Evolutionary conservation across 2,329 filamentous ascomycete species (phyloP), one percentile per base, ranked within the genome.

Genomic region (Talaromyces sp.): DNA sequence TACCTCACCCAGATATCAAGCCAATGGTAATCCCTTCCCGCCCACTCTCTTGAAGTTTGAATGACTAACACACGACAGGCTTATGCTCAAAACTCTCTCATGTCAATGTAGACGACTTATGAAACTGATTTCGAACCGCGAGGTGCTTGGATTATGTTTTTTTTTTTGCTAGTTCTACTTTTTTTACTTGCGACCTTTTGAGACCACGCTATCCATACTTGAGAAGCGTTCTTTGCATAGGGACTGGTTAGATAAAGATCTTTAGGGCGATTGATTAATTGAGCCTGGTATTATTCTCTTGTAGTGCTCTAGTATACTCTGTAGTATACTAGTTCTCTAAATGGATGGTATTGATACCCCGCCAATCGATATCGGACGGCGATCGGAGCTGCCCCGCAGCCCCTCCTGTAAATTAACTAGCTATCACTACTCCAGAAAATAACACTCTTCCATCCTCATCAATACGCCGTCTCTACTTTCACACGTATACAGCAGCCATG

Each of bases 1-100:
- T 99, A 59, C 93, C 93, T 65, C 95, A 99, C 81, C 95, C 95
- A 12, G 86, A 96, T 71, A 95, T 99, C 75, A 92, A 90, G 76
- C 94, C 95, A 14, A 99, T 99, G 86, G 85, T 83, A 74, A 73
- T 71, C 34, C 6, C 30, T 31, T 34, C 23, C 9, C 30, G 27
- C 30, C 18, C 27, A 31, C 57, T 12, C 50, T 60, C n/a, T 7
- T 50, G 8, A 18, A 14, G 6, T 40, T 27, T 4, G 7, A 31
- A 31, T 30, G 12, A 30, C 27, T 51, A 27, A 51, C 28, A 27
- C 9, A 8, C 12, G 16, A 23, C 63, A 91, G 89, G 90, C 92
- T 4, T 96, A 96, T 75, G 91, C 91, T 56, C 88, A 91, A 72
- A 93, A 85, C 75, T 92, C 91, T 63, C 85, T 96, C 72, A 88